phyloP scores from a whole-genome alignment of 2,329 filamentous ascomycete genomes.

The Plectosphaerella sp. region DNA sequence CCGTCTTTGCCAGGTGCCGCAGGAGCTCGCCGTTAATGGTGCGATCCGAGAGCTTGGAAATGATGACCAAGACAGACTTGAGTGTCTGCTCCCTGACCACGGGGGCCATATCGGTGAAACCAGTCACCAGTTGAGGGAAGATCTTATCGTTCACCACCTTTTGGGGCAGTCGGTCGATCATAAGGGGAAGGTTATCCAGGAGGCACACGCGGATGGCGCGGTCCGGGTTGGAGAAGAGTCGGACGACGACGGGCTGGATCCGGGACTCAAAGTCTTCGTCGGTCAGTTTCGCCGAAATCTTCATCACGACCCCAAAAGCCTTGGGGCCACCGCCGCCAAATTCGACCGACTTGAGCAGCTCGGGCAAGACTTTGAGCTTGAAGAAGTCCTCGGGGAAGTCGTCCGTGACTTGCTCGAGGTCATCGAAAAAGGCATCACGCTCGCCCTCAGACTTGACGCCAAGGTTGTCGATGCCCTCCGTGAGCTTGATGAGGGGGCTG shows the following conservation, averaged over 20 bases:
- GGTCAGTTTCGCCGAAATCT: conserved; percentile 81
- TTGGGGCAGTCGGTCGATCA: conserved; percentile 86
- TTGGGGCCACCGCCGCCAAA: conserved; percentile 94
- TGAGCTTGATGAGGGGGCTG: conserved; percentile 85
- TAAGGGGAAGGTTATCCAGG: conserved; percentile 79
- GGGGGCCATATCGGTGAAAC: conserved; percentile 87
- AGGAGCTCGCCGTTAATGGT: conserved; percentile 91
- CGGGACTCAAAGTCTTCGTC: conserved; percentile 85
- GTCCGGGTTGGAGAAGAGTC: conserved; percentile 87
- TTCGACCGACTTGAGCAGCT: conserved; percentile 97
- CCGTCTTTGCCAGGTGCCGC: conserved; percentile 87
- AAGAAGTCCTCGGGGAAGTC: conserved; percentile 98
- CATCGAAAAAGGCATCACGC: conserved; percentile 77
- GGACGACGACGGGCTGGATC: conserved; percentile 80
- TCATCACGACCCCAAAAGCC: conserved; percentile 82
- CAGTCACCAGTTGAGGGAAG: conserved; percentile 91
- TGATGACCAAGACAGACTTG: conserved; percentile 84
- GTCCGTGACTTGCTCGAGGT: conserved; percentile 80
- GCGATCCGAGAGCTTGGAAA: conserved; percentile 85
- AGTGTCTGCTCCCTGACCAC: conserved; percentile 93
- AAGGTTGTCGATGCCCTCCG: conserved; percentile 87
- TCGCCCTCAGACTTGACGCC: conserved; percentile 83
- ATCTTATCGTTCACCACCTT: conserved; percentile 95
- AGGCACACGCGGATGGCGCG: conserved; percentile 87
- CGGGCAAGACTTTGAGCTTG: conserved; percentile 92